phyloP scores from a whole-genome alignment of 1,284 basidiomycete species.

The Caloboletus firmus region DNA sequence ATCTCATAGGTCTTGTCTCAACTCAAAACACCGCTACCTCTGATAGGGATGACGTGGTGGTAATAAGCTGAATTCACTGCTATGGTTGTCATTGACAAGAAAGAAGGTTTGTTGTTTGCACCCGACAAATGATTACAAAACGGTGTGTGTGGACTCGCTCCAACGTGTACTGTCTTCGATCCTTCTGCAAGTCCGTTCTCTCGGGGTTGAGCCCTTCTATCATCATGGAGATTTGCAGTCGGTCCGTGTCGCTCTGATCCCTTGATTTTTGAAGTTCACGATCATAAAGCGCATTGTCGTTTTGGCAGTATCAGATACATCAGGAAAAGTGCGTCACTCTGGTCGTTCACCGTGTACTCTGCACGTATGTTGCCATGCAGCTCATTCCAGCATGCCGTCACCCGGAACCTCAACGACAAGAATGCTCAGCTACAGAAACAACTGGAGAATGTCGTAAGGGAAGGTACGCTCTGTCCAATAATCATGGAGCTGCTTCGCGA shows the following conservation, averaged over 20 bases:
- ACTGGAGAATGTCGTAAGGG: slow-evolving; percentile 74
- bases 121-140: slow-evolving; percentile 85
- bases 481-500: neutral
- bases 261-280: slow-evolving; percentile 11
- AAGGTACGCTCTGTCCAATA: slow-evolving; percentile 48
- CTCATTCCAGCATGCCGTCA: slow-evolving; percentile 77
- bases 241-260: slow-evolving; percentile 42
- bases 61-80: slow-evolving; percentile 35
- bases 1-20: slow-evolving; percentile 4
- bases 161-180: slow-evolving; percentile 10
- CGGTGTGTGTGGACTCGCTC: slow-evolving; percentile 51
- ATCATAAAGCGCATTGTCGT: slow-evolving; percentile 66
- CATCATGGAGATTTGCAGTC: slow-evolving; percentile 76
- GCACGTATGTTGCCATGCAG: slow-evolving; percentile 38
- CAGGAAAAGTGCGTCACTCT: slow-evolving; percentile 65
- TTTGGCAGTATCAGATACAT: slow-evolving; percentile 86
- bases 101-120: slow-evolving; percentile 71
- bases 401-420: slow-evolving; percentile 76
- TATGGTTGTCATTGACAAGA: slow-evolving; percentile 7
- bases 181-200: slow-evolving; percentile 64
- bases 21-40: neutral
- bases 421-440: slow-evolving; percentile 79
- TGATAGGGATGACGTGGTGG: slow-evolving; percentile 78
- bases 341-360: neutral
- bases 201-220: slow-evolving; percentile 72